Conservation (phyloP, 2,329 filamentous ascomycete genomes). For the Blastomyces gilchristii region DNA sequence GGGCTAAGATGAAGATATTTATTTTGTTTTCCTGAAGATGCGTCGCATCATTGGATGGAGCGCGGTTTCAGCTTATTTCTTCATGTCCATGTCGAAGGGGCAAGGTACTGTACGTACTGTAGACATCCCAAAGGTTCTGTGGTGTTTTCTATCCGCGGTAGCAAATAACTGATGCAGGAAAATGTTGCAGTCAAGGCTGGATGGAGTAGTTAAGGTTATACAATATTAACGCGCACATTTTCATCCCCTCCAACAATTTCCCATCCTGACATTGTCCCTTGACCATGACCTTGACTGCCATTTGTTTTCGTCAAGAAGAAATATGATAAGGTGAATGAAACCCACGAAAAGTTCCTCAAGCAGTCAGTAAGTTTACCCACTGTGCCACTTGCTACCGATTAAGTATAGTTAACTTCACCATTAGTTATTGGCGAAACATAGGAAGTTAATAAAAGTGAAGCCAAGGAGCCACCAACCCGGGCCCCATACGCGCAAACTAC, state of each 20-base stretch:
- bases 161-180: neutral
- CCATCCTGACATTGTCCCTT: too few relatives aligned
- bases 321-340: too few relatives aligned
- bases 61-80: neutral
- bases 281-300: too few relatives aligned
- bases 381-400: too few relatives aligned
- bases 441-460: neutral
- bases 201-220: too few relatives aligned
- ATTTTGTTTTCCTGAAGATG: neutral
- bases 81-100: neutral
- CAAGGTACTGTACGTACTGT: neutral
- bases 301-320: too few relatives aligned
- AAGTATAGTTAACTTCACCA: too few relatives aligned
- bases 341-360: too few relatives aligned
- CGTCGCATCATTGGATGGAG: neutral
- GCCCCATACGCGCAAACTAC: neutral
- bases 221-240: too few relatives aligned
- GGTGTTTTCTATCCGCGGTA: neutral
- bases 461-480: neutral
- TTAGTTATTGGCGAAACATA: neutral
- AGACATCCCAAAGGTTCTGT: neutral
- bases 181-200: neutral
- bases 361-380: too few relatives aligned
- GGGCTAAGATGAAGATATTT: neutral
- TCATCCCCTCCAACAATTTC: too few relatives aligned